A percentile compares a stretch with the other conserved stretches of the same genome.
These are phyloP conservation scores for Nicotiana sylvestris DNA, from an alignment of 257 asterid genomes.

Conservation along the genomic window DNA sequence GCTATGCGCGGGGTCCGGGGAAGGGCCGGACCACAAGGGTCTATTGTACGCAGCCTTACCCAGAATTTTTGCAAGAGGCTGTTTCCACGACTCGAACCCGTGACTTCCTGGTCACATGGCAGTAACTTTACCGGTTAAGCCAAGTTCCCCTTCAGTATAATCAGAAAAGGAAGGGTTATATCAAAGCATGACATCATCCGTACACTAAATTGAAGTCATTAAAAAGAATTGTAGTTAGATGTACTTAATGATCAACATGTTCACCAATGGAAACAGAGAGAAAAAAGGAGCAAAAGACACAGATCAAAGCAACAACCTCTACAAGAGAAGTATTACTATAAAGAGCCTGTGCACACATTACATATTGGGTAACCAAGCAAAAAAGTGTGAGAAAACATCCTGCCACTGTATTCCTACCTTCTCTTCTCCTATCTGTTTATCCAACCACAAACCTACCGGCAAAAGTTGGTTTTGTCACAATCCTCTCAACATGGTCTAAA, in stretches of 20 bases:
- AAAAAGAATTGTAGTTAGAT: background rate
- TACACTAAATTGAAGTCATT: background rate
- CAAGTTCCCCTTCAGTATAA: too few relatives aligned
- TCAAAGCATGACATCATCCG: background rate
- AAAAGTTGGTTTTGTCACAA: background rate
- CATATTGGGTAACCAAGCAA: background rate
- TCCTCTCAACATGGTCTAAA: background rate
- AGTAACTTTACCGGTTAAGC: too few relatives aligned
- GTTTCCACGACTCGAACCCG: too few relatives aligned
- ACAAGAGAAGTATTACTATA: background rate
- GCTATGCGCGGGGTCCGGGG: too few relatives aligned
- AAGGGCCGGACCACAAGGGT: too few relatives aligned
- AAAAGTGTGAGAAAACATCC: background rate
- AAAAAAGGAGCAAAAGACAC: background rate
- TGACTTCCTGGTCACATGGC: too few relatives aligned
- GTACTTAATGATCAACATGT: background rate
- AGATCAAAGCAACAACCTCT: background rate
- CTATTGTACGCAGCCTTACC: too few relatives aligned
- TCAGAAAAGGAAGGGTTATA: background rate
- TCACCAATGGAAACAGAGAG: background rate
- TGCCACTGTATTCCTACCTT: background rate
- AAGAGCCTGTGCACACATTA: conserved; percentile 5
- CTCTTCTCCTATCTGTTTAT: too few relatives aligned
- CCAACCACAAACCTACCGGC: background rate
- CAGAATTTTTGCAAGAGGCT: too few relatives aligned